Percentiles rank a stretch among this genome's conserved stretches.
Evolutionary conservation across 192 early-diverging fungal genomes (phyloP).

Genomic region (Entrophospora sp.): DNA sequence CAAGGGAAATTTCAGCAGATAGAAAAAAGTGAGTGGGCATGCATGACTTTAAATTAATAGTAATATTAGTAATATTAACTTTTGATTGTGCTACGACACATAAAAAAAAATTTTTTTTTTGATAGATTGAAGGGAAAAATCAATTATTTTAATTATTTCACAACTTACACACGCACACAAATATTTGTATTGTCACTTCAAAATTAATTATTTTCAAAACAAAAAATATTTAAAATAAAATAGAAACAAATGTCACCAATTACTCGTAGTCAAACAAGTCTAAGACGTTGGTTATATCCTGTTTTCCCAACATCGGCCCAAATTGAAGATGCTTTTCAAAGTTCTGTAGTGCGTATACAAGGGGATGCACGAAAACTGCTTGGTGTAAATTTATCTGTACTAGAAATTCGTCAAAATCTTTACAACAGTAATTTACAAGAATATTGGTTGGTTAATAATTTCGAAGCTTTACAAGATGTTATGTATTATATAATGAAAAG

Average conservation of each 20-base stretch:
- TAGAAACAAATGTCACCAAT: neutral
- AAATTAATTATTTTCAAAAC: too few species aligned
- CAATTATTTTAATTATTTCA: too few species aligned
- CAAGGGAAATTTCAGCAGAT: too few species aligned
- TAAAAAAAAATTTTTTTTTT: too few species aligned
- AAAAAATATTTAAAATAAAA: too few species aligned
- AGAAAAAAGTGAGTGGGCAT: too few species aligned
- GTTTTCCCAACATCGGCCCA: neutral
- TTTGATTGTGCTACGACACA: too few species aligned
- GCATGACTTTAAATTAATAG: too few species aligned
- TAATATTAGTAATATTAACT: too few species aligned
- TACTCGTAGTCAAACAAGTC: constrained; percentile 8
- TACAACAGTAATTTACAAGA: neutral
- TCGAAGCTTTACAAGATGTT: neutral
- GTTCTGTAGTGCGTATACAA: neutral
- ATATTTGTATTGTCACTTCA: too few species aligned
- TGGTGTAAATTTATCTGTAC: neutral
- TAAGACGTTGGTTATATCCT: neutral
- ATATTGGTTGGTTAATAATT: constrained; percentile 12
- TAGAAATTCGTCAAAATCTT: neutral
- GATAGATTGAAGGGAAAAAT: too few species aligned
- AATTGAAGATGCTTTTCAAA: neutral
- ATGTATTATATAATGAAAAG: constrained; percentile 16
- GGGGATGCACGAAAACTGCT: neutral
- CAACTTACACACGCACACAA: too few species aligned